A percentile compares a stretch with the other conserved stretches of the same genome.
phyloP scores from a whole-genome alignment of 306 rosid species.

The Medicago lupulina region DNA sequence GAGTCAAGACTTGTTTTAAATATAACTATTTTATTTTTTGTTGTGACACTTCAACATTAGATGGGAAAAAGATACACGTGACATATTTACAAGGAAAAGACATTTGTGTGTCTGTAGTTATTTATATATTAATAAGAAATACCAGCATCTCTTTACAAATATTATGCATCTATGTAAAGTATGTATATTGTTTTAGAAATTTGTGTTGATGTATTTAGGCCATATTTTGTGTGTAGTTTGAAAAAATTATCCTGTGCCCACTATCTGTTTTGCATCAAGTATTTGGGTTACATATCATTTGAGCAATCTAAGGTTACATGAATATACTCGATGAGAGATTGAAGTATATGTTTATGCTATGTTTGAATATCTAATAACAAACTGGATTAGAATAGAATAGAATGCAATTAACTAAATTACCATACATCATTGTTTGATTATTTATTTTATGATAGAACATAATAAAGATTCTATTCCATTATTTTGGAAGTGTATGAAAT shows the following conservation, averaged over 20 bases:
- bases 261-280: neutral
- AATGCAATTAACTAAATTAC: neutral
- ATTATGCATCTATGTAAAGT: neutral
- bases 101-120: neutral
- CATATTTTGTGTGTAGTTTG: no score
- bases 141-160: neutral
- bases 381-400: neutral
- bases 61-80: neutral
- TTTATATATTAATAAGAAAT: neutral
- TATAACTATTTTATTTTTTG: neutral
- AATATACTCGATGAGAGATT: constrained; percentile 10
- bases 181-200: neutral
- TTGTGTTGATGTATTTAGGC: neutral
- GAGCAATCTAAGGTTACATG: constrained; percentile 26
- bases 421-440: neutral
- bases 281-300: neutral
- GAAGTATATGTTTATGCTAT: constrained; percentile 1
- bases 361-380: neutral
- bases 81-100: neutral
- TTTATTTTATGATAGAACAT: constrained; percentile 12
- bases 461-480: neutral
- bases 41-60: neutral
- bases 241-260: neutral
- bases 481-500: constrained; percentile 2
- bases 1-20: constrained; percentile 4